phyloP scores from a whole-genome alignment of 2,329 filamentous ascomycete species.

The Thielaviopsis punctulata region DNA sequence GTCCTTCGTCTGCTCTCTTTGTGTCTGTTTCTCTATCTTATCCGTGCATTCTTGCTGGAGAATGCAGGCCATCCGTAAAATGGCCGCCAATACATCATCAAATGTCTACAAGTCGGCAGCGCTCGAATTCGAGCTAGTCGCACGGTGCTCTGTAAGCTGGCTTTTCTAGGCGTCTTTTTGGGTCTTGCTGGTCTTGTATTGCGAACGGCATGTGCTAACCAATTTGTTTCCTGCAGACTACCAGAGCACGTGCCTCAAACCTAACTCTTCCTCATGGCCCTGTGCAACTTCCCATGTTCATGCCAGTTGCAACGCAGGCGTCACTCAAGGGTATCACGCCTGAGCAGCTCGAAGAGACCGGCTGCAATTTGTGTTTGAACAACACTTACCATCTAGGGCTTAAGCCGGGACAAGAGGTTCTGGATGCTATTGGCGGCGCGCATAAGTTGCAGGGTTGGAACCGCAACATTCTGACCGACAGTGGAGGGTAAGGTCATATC shows the following conservation, averaged over 20 bases:
- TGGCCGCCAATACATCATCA: slow-evolving; percentile 6
- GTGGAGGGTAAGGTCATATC: slow-evolving; percentile 39
- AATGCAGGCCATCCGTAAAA: slow-evolving; percentile 10
- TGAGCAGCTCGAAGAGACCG: slow-evolving; percentile 74
- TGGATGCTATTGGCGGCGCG: slow-evolving; percentile 77
- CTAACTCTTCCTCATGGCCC: slow-evolving; percentile 81
- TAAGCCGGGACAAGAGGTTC: slow-evolving; percentile 79
- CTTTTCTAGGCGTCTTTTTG: neutral
- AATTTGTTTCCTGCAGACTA: slow-evolving; percentile 44
- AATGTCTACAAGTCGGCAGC: slow-evolving; percentile 43
- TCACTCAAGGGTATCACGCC: slow-evolving; percentile 90
- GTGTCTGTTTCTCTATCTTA: neutral
- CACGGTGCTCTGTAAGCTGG: slow-evolving; percentile 57
- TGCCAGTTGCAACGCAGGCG: slow-evolving; percentile 95
- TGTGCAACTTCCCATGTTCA: slow-evolving; percentile 84
- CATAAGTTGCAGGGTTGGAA: slow-evolving; percentile 93
- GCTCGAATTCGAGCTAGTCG: slow-evolving; percentile 60
- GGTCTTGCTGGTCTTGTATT: neutral
- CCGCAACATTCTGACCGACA: slow-evolving; percentile 81
- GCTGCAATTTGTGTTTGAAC: slow-evolving; percentile 83
- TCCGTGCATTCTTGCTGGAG: neutral
- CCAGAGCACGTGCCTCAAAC: slow-evolving; percentile 77
- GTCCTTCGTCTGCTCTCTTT: no score
- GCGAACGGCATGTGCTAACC: neutral
- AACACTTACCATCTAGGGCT: slow-evolving; percentile 96